Evolutionary conservation across 106 monocot genomes (phyloP).

Genomic region (Dactylorhiza incarnata): DNA sequence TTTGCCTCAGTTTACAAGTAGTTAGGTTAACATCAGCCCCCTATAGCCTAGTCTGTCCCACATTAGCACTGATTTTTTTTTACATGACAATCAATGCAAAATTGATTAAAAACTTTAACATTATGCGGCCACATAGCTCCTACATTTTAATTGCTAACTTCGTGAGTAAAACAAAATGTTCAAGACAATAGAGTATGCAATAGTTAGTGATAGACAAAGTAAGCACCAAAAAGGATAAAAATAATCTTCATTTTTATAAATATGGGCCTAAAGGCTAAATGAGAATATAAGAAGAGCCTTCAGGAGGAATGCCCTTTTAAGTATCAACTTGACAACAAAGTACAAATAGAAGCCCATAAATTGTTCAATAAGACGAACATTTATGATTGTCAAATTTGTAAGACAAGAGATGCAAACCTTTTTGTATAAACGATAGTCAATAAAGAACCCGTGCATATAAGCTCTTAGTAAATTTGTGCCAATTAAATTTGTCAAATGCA

Average conservation of each 20-base stretch:
- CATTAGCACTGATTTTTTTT: too few relatives aligned
- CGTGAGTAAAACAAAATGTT: not conserved
- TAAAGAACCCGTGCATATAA: conserved; percentile 80
- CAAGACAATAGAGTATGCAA: not conserved
- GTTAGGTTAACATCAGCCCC: too few relatives aligned
- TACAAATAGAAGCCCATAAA: not conserved
- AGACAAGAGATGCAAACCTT: conserved; percentile 38
- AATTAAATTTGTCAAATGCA: conserved; percentile 68
- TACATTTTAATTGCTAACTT: not conserved
- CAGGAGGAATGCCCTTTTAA: not conserved
- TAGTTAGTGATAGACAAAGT: not conserved
- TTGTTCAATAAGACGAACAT: not conserved
- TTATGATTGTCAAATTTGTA: not conserved
- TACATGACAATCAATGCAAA: not conserved
- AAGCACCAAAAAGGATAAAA: not conserved
- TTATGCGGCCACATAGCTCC: not conserved
- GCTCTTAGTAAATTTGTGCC: conserved; percentile 54
- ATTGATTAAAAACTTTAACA: not conserved
- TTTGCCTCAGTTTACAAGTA: too few relatives aligned
- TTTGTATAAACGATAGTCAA: conserved; percentile 63
- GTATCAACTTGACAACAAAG: not conserved
- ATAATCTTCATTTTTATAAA: not conserved
- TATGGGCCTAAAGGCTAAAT: not conserved
- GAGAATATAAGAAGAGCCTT: not conserved
- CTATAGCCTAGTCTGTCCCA: too few relatives aligned